Conservation (phyloP, 495 filamentous ascomycete species). For the Penicillium manginii region DNA sequence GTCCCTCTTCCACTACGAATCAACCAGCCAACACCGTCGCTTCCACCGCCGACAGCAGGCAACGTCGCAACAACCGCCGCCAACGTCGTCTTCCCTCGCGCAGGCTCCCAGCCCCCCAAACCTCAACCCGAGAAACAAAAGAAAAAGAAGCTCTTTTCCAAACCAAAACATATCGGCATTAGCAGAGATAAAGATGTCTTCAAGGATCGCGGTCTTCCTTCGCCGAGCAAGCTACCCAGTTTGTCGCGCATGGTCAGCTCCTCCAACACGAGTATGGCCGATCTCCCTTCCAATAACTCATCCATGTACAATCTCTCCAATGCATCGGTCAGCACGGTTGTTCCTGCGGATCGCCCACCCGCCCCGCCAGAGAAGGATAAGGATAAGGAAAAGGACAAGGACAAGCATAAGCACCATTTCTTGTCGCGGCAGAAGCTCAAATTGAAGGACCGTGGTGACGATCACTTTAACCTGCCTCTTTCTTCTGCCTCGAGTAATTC, state of each 20-base stretch:
- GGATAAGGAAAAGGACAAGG: constrained; percentile 49
- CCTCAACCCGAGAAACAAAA: constrained; percentile 62
- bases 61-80: constrained; percentile 80
- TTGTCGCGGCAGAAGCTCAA: constrained; percentile 91
- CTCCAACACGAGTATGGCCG: constrained; percentile 76
- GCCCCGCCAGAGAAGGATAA: constrained; percentile 40
- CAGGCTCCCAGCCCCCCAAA: constrained; percentile 57
- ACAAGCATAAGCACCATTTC: constrained; percentile 82
- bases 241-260: constrained; percentile 69
- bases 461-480: constrained; percentile 71
- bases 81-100: constrained; percentile 81
- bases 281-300: constrained; percentile 63
- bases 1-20: constrained; percentile 29
- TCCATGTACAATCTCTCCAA: constrained; percentile 84
- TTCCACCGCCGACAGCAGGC: constrained; percentile 57
- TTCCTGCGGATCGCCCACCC: constrained; percentile 45
- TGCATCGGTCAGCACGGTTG: constrained; percentile 80
- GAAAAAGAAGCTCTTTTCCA: constrained; percentile 89
- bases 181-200: constrained; percentile 67
- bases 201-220: constrained; percentile 69
- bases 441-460: constrained; percentile 72
- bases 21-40: constrained; percentile 51
- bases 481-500: constrained; percentile 93
- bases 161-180: constrained; percentile 80
- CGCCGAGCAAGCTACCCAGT: constrained; percentile 74